Evolutionary conservation across 2,329 filamentous ascomycete species (phyloP), one percentile per base, ranked within the genome.

Genomic region (Colletotrichum theobromicola): DNA sequence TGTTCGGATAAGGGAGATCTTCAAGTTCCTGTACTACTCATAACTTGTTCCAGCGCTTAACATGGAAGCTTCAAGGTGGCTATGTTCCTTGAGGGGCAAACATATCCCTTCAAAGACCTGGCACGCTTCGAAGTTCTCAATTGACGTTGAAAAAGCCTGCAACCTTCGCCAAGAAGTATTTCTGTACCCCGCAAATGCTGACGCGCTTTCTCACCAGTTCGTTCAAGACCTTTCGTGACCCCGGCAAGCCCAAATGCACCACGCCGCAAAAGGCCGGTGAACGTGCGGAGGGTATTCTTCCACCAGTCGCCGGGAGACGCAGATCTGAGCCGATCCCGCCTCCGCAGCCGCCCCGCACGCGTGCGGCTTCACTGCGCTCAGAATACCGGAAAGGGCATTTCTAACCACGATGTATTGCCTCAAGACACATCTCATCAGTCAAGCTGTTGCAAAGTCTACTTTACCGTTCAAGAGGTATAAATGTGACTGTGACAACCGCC

Each of bases 21-120:
- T 46, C 42, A 12, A 21, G 7, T 21, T 5, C 4, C 6, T 6
- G 42, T 6, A 1, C 7, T 0, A 21, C 7, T 50, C 0, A 1
- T 12, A 21, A 0, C 6, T 50, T 9, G 13, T 5, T 50, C 6
- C n/a, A 24, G 24, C 10, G 12, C 6, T 21, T 21, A 0, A 21
- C 42, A 21, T 50, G 4, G 42, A 24, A 50, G 3, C 3, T 21
- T 7, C 5, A 2, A 21, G 1, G n/a, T 13, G 10, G 21, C n/a
- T 12, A 50, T 12, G 21, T 21, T 50, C 42, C 42, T 7, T 0
- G 7, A 21, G 1, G 24, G 42, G 42, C 7, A 10, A 50, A 50
- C 8, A 50, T 24, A 50, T 0, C 42, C 42, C n/a, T 9, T 50
- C 42, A n/a, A 50, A 7, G 42, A 5, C 24, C 42, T 21, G 24